These are phyloP conservation scores for Fusarium nygamai DNA, from an alignment of 2,329 filamentous ascomycete species.

Conservation along the genomic window DNA sequence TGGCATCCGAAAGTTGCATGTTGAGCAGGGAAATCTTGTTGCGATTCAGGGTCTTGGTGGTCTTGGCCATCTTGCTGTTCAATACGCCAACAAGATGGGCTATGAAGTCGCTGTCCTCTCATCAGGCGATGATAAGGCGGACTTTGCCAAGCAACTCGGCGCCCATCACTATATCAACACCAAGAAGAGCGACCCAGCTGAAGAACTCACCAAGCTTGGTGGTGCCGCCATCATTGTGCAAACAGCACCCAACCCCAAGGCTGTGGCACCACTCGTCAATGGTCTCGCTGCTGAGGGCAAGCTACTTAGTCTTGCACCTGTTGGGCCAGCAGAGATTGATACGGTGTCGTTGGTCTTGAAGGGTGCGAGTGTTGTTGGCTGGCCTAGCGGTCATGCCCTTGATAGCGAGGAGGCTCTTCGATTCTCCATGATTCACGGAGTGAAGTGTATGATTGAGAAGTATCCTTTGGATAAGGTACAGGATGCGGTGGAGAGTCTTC, in stretches of 20 bases:
- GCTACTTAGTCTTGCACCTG: conserved; percentile 66
- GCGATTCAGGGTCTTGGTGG: conserved; percentile 78
- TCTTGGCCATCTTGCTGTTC: conserved; percentile 79
- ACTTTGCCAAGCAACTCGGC: conserved; percentile 66
- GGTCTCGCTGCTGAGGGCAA: conserved; percentile 67
- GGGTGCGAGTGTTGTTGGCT: conserved; percentile 71
- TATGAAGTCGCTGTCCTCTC: conserved; percentile 77
- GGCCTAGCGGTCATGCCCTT: conserved; percentile 69
- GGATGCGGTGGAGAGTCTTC: conserved; percentile 55
- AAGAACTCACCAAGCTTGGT: conserved; percentile 64
- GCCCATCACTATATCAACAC: conserved; percentile 61
- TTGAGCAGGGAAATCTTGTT: conserved; percentile 63
- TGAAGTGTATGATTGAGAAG: conserved; percentile 73
- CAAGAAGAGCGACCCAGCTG: conserved; percentile 58
- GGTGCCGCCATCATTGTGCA: conserved; percentile 70
- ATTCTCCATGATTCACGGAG: conserved; percentile 69
- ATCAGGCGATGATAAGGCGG: conserved; percentile 71
- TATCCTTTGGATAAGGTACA: conserved; percentile 65
- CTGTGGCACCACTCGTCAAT: conserved; percentile 62
- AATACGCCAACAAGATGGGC: conserved; percentile 80
- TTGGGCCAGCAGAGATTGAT: conserved; percentile 58
- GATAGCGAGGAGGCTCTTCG: conserved; percentile 73
- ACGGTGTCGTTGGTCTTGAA: conserved; percentile 54
- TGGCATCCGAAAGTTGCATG: conserved; percentile 62
- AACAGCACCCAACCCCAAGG: conserved; percentile 69